Conservation (phyloP, 2,329 filamentous ascomycete species). For the Aspergillus tubingensis region DNA sequence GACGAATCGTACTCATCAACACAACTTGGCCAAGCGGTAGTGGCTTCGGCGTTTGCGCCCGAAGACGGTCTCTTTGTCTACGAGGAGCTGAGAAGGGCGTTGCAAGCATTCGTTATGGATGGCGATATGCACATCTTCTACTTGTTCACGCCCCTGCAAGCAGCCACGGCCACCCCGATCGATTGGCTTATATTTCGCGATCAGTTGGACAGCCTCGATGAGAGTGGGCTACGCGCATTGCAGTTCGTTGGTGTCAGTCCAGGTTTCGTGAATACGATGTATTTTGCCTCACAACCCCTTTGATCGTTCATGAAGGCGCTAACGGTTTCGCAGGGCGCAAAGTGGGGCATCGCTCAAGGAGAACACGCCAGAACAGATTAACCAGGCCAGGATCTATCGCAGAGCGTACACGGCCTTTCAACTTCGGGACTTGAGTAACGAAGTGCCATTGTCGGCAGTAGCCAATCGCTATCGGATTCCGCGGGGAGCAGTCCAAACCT, state of each 20-base stretch:
- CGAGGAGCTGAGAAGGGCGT: conserved; percentile 65
- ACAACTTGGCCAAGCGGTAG: conserved; percentile 68
- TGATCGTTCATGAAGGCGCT: not conserved
- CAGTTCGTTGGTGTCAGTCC: conserved; percentile 69
- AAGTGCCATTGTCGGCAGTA: conserved; percentile 69
- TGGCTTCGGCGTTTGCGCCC: conserved; percentile 71
- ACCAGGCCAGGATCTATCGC: conserved; percentile 64
- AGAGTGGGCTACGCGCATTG: conserved; percentile 70
- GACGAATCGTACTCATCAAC: conserved; percentile 62
- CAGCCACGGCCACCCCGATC: conserved; percentile 50
- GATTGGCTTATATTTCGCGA: conserved; percentile 74
- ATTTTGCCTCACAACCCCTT: conserved; percentile 24
- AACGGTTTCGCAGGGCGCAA: conserved; percentile 58
- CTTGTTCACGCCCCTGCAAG: conserved; percentile 71
- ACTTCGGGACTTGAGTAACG: conserved; percentile 76
- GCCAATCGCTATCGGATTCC: conserved; percentile 70
- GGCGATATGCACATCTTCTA: conserved; percentile 80
- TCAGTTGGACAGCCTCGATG: conserved; percentile 69
- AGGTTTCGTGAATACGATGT: conserved; percentile 67
- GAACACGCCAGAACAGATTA: conserved; percentile 61
- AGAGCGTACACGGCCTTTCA: conserved; percentile 76
- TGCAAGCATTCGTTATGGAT: conserved; percentile 76
- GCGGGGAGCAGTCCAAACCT: conserved; percentile 69
- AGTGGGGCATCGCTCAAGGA: conserved; percentile 65
- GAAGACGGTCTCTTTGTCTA: conserved; percentile 75